Conservation (phyloP, 768 basidiomycete genomes). For the Russula sp. region DNA sequence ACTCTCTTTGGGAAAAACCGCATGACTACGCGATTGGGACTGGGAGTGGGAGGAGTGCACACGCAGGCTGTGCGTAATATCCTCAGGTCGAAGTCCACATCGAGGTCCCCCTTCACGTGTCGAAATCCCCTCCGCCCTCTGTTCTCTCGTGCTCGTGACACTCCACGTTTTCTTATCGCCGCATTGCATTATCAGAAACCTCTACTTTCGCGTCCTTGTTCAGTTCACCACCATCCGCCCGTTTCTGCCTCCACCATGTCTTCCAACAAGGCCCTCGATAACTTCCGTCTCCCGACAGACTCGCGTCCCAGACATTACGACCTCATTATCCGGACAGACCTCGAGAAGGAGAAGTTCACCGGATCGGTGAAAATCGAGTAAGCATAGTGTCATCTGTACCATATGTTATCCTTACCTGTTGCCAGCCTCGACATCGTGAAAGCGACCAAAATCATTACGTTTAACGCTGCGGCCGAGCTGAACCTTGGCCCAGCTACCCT, state of each 20-base stretch:
- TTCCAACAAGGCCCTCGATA: constrained; percentile 12
- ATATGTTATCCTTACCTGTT: neutral
- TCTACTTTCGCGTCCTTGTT: constrained; percentile 4
- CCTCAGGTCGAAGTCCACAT: constrained; percentile 1
- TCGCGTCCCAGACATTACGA: constrained; percentile 74
- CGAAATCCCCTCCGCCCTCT: neutral
- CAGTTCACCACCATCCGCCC: constrained; percentile 3
- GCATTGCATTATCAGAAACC: neutral
- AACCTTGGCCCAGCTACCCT: constrained; percentile 51
- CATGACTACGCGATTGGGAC: neutral
- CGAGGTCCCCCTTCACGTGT: neutral
- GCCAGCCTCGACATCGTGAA: constrained; percentile 54
- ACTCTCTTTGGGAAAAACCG: neutral
- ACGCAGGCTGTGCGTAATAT: neutral
- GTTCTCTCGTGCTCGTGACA: neutral
- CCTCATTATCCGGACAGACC: constrained; percentile 72
- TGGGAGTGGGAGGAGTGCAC: neutral
- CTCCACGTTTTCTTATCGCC: neutral
- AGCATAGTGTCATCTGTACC: constrained; percentile 23
- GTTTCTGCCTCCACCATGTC: neutral
- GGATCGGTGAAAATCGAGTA: constrained; percentile 71
- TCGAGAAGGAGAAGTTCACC: constrained; percentile 64
- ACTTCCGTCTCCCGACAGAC: constrained; percentile 55
- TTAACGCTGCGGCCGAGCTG: constrained; percentile 55
- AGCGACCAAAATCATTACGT: constrained; percentile 51